Evolutionary conservation across 805 yeast genomes (phyloP), one percentile per base, ranked within the genome.

Genomic region (Saturnispora kantuleensis): DNA sequence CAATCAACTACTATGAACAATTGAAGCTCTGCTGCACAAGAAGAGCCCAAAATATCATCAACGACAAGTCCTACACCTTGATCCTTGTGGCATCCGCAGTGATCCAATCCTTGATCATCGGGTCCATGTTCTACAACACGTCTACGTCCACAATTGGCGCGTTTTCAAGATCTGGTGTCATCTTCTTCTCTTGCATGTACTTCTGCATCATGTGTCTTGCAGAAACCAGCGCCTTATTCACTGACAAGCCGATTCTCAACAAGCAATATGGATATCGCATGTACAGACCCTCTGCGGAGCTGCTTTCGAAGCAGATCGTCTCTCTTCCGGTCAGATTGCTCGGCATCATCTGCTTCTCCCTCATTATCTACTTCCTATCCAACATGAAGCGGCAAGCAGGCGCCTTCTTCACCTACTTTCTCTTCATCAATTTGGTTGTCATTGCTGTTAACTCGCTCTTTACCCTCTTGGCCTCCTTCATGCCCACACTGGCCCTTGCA

Each of bases 281-380:
- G 64, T 78, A 75, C 57, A 74, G 79, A 48, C 77, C 79, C 13
- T 71, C 84, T 17, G 82, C 83, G 21, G 84, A 79, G 59, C 73
- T 81, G 9, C 50, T 80, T 37, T 76, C 81, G 9, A 70, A 70
- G 47, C 71, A 75, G 51, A 56, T 79, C 31, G 70, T 79, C 37
- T 79, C 76, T 54, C 57, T 77, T 41, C 85, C 84, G 3, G 66
- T 73, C 36, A 76, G 78, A 53, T 61, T 75, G 35, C 52, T 73
- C 60, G 73, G 77, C 13, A 67, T 72, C 42, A 42, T 75, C 32
- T 57, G 72, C 40, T 65, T 78, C 50, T 70, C 76, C 0, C 47
- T 75, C 44, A 59, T 67, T 17, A 35, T 56, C n/a, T 77, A 77
- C 55, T 79, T 79, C 64, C 64, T 79, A 64, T 70, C 79, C 18